These are phyloP conservation scores for Wickerhamomyces subpelliculosus DNA, from an alignment of 805 yeast genomes.

Conservation along the genomic window DNA sequence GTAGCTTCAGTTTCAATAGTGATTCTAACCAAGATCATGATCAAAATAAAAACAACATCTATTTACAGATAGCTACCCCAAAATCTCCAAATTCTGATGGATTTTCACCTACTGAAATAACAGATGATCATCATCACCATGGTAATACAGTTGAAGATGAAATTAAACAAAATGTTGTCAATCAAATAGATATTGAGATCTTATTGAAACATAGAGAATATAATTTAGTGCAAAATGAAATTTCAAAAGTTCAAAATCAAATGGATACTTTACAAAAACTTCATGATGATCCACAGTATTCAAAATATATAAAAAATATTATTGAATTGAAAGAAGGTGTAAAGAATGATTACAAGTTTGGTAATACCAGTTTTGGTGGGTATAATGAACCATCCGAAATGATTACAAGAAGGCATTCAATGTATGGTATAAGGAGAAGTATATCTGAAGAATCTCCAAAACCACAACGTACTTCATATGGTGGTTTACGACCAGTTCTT, in stretches of 20 bases:
- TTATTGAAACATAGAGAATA: constrained; percentile 53
- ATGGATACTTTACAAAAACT: constrained; percentile 42
- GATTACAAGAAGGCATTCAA: constrained; percentile 42
- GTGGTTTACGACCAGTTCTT: constrained; percentile 43
- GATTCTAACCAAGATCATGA: neutral
- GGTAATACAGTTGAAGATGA: constrained; percentile 8
- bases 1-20: neutral
- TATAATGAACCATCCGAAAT: neutral
- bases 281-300: constrained; percentile 26
- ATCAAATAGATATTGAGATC: constrained; percentile 54
- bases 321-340: constrained; percentile 35
- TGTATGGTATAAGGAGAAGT: constrained; percentile 1
- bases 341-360: constrained; percentile 29
- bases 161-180: constrained; percentile 27
- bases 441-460: constrained; percentile 18
- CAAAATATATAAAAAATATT: constrained; percentile 34
- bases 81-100: constrained; percentile 35
- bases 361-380: too few relatives aligned
- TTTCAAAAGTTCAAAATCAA: constrained; percentile 52
- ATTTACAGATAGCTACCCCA: constrained; percentile 36
- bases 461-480: constrained; percentile 30
- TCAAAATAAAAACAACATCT: constrained; percentile 3
- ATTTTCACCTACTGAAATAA: constrained; percentile 17
- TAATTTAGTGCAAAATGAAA: constrained; percentile 42
- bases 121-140: constrained; percentile 5